Conservation (phyloP, 2,329 filamentous ascomycete species). For the Aspergillus latus region DNA sequence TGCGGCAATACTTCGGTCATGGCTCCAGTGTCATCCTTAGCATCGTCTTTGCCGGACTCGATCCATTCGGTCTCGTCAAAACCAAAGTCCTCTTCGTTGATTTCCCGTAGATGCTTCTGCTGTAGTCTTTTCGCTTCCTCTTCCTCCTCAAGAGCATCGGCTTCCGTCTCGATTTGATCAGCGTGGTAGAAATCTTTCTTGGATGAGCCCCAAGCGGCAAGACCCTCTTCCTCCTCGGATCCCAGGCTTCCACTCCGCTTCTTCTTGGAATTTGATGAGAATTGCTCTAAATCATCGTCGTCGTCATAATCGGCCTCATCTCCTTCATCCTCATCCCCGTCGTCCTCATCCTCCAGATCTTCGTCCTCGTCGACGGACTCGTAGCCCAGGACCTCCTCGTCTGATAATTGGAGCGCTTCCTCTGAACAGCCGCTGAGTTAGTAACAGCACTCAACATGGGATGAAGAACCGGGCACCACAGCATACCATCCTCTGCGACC, state of each 20-base stretch:
- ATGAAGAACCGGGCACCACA: background rate
- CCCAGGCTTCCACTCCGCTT: slow-evolving; percentile 24
- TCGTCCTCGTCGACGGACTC: slow-evolving; percentile 44
- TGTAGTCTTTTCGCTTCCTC: slow-evolving; percentile 83
- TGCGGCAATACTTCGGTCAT: slow-evolving; percentile 86
- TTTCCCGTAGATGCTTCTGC: slow-evolving; percentile 83
- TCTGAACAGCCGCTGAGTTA: slow-evolving; percentile 43
- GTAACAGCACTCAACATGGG: background rate
- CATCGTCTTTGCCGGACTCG: slow-evolving; percentile 53
- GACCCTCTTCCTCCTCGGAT: slow-evolving; percentile 44
- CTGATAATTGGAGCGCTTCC: slow-evolving; percentile 57
- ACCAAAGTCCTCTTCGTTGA: slow-evolving; percentile 89
- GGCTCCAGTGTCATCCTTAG: slow-evolving; percentile 53
- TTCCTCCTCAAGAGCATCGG: slow-evolving; percentile 85
- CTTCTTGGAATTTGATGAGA: slow-evolving; percentile 23
- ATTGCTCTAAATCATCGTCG: slow-evolving; percentile 29
- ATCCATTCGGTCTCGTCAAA: slow-evolving; percentile 90
- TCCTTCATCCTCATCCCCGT: slow-evolving; percentile 34
- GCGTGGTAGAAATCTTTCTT: slow-evolving; percentile 92
- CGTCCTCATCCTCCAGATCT: slow-evolving; percentile 44
- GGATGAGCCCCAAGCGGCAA: slow-evolving; percentile 81
- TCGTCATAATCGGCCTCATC: slow-evolving; percentile 40
- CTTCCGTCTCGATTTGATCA: slow-evolving; percentile 69
- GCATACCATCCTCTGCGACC: slow-evolving; percentile 63
- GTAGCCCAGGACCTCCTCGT: slow-evolving; percentile 63